Base-by-base conservation (phyloP, 2,329 filamentous ascomycete genomes). In the Phyllachora maydis region DNA sequence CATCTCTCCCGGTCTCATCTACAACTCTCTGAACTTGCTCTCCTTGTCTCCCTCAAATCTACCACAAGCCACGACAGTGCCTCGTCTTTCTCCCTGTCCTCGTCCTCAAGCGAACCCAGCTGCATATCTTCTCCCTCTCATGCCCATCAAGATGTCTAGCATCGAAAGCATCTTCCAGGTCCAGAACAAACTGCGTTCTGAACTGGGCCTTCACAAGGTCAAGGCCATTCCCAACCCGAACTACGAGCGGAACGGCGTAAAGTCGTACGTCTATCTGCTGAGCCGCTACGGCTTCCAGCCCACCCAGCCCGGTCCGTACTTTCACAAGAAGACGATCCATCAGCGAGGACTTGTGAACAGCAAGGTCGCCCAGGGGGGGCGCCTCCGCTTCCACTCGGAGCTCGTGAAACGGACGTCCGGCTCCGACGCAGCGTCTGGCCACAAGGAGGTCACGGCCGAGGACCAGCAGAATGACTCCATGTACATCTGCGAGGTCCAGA, bases 391-490 rank as follows among this genome's bases (percentile, higher is more conserved):
- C 26, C 47, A 51, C 22, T 49, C 53, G 31, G 42, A 51, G n/a
- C 46, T 72, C 13, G 46, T 46, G 32, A 56, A 59, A 40, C 56
- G 54, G 40, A 50, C 36, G 10, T 28, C 36, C 23, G 37, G 45
- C 22, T 36, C 42, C 16, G 32, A 38, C 8, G 44, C 42, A 10
- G 29, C 26, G 4, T 24, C 25, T 6, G 18, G 55, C 19, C 35
- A 42, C n/a, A 55, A 54, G 3, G 46, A 62, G 18, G 60, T 72
- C 14, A 49, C 55, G 5, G 60, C 63, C 5, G 56, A 73, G 13
- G 72, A 78, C 38, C 54, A 65, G 25, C 65, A 77, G 43, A 72
- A 74, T 34, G 71, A 78, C 31, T 49, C 60, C 5, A 45, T 63
- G 45, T 76, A 77, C 38, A 56, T 77, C 12, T 69, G 61, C 22